phyloP scores from a whole-genome alignment of 495 filamentous ascomycete species.

The Penicillium maclennaniae region DNA sequence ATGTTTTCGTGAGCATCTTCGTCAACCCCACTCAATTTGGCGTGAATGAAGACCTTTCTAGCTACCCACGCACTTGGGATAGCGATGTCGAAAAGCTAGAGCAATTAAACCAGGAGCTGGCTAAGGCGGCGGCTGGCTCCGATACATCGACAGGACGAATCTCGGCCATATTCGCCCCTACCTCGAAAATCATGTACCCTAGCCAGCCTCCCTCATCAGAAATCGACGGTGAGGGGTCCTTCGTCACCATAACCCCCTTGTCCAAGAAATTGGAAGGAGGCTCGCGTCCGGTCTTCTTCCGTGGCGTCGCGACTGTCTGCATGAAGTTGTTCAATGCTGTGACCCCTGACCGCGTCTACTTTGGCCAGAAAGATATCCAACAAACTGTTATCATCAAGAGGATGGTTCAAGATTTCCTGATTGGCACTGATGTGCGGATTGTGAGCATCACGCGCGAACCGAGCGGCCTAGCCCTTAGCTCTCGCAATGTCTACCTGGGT shows the following conservation, averaged over 20 bases:
- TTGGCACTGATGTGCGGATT: conserved; percentile 72
- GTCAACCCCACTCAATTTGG: conserved; percentile 98
- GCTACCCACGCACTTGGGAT: conserved; percentile 89
- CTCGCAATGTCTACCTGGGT: conserved; percentile 90
- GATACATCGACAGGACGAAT: conserved; percentile 54
- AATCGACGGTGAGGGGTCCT: conserved; percentile 71
- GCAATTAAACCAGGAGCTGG: conserved; percentile 66
- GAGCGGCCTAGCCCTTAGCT: conserved; percentile 91
- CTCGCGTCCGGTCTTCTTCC: conserved; percentile 89
- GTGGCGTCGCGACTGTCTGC: conserved; percentile 93
- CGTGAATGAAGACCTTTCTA: conserved; percentile 77
- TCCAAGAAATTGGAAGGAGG: conserved; percentile 76
- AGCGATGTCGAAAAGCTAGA: conserved; percentile 64
- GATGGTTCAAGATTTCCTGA: conserved; percentile 82
- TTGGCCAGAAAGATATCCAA: conserved; percentile 97
- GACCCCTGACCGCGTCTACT: conserved; percentile 83
- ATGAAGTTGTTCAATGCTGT: conserved; percentile 97
- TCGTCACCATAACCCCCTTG: conserved; percentile 89
- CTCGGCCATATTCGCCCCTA: conserved; percentile 80
- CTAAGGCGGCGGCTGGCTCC: conserved; percentile 3
- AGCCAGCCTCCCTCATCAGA: conserved; percentile 77
- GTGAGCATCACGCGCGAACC: conserved; percentile 69
- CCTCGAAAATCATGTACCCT: conserved; percentile 82
- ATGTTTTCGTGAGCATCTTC: conserved; percentile 85
- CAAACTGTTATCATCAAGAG: conserved; percentile 86